These are phyloP conservation scores for Tuber borchii DNA, from an alignment of 495 filamentous ascomycete species.

Conservation along the genomic window DNA sequence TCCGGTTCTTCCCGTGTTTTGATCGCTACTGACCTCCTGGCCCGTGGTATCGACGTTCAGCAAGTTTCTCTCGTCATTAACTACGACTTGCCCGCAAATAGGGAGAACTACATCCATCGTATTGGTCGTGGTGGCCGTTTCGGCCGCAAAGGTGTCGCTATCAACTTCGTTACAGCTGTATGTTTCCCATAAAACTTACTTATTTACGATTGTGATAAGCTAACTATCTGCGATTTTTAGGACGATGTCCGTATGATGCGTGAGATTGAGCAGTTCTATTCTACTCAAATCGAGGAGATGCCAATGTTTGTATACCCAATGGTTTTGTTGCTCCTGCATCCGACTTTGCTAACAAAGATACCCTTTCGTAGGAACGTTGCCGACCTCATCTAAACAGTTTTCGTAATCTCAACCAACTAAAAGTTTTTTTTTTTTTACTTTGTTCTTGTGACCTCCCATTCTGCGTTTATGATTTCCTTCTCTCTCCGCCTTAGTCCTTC, in stretches of 20 bases:
- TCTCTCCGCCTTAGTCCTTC: neutral
- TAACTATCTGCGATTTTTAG: conserved; percentile 22
- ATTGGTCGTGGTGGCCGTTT: conserved; percentile 99
- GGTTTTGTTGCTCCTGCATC: neutral
- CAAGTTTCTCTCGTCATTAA: conserved; percentile 99
- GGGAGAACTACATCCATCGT: conserved; percentile 99
- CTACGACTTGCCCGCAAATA: conserved; percentile 96
- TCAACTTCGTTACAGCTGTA: conserved; percentile 95
- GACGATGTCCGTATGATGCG: conserved; percentile 99
- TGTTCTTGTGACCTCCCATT: neutral
- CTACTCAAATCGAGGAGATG: conserved; percentile 74
- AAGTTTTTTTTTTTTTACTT: neutral
- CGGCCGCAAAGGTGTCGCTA: conserved; percentile 98
- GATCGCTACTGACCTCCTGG: conserved; percentile 94
- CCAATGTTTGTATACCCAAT: conserved; percentile 50
- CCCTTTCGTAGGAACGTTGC: conserved; percentile 56
- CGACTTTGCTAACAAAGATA: conserved; percentile 16
- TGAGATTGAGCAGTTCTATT: conserved; percentile 69
- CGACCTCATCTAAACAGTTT: conserved; percentile 52
- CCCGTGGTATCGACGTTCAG: conserved; percentile 98
- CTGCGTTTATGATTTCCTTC: neutral
- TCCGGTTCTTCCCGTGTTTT: conserved; percentile 95
- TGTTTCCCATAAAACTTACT: conserved; percentile 5
- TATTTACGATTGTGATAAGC: neutral
- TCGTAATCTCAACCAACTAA: conserved; percentile 16